These are phyloP conservation scores for Collybia nuda DNA, from an alignment of 768 basidiomycete genomes.

Conservation along the genomic window DNA sequence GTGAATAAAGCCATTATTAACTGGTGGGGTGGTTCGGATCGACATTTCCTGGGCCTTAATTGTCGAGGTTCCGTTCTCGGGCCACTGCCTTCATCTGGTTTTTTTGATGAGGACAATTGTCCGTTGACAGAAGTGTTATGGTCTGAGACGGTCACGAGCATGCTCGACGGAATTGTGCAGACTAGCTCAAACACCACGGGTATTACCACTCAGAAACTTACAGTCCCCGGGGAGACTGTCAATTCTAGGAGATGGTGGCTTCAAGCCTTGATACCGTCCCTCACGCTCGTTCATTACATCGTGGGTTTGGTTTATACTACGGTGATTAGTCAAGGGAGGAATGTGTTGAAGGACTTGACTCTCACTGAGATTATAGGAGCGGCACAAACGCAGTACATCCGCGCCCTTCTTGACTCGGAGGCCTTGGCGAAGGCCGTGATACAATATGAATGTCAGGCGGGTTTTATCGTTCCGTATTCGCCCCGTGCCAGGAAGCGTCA, in stretches of 20 bases:
- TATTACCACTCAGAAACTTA: conserved; percentile 6
- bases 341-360: conserved; percentile 5
- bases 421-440: not conserved
- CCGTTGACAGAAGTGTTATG: too few relatives aligned
- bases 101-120: too few relatives aligned
- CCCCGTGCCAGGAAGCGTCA: too few relatives aligned
- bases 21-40: conserved; percentile 19
- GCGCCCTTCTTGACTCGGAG: conserved; percentile 3
- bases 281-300: conserved; percentile 11
- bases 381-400: conserved; percentile 10
- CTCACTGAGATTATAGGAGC: conserved; percentile 7
- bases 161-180: conserved; percentile 18
- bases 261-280: conserved; percentile 12
- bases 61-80: conserved; percentile 19
- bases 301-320: conserved; percentile 3
- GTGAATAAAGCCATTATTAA: conserved; percentile 17
- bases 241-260: conserved; percentile 16
- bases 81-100: not conserved
- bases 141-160: not conserved
- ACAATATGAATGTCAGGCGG: not conserved
- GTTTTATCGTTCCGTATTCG: too few relatives aligned
- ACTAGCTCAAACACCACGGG: conserved; percentile 8
- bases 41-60: conserved; percentile 9
- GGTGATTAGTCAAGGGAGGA: conserved; percentile 4
- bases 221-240: conserved; percentile 8